Evolutionary conservation across 2,329 filamentous ascomycete species (phyloP).

Genomic region (Cordyceps cicadae): DNA sequence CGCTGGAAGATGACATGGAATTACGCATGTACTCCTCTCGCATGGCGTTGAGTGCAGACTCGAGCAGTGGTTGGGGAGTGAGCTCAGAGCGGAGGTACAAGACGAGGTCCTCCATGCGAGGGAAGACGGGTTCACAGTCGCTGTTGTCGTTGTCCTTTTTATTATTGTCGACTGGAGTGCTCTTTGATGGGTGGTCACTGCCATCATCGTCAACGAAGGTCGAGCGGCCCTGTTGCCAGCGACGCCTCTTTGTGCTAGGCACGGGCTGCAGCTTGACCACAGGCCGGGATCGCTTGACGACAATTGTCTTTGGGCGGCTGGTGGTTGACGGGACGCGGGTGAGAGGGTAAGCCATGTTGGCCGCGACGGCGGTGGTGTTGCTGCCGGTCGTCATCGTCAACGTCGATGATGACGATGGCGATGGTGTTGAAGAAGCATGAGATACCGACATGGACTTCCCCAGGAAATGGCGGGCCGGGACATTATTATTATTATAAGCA

Average conservation of each 20-base stretch:
- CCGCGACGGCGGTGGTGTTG: not conserved
- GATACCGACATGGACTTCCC: not conserved
- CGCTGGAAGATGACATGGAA: not conserved
- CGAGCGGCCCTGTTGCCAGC: slow-evolving; percentile 17
- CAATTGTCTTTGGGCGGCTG: slow-evolving; percentile 23
- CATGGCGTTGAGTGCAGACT: slow-evolving; percentile 40
- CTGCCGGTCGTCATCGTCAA: not conserved
- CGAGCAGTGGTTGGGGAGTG: slow-evolving; percentile 32
- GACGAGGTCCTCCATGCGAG: slow-evolving; percentile 47
- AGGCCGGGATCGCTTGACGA: slow-evolving; percentile 22
- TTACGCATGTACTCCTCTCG: slow-evolving; percentile 16
- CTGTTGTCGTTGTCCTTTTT: slow-evolving; percentile 9
- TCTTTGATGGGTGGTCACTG: slow-evolving; percentile 18
- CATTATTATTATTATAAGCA: not conserved
- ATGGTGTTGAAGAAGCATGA: not conserved
- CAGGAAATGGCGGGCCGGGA: not conserved
- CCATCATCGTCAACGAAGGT: slow-evolving; percentile 33
- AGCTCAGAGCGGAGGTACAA: slow-evolving; percentile 42
- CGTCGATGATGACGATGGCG: not conserved
- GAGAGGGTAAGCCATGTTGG: slow-evolving; percentile 1
- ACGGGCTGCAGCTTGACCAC: slow-evolving; percentile 23
- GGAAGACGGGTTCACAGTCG: slow-evolving; percentile 37
- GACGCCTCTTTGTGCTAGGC: slow-evolving; percentile 21
- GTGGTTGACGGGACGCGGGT: slow-evolving; percentile 18
- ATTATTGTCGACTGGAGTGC: no score